These are phyloP conservation scores for Alisma plantagoaquatica DNA, from an alignment of 106 monocot species.

Conservation along the genomic window DNA sequence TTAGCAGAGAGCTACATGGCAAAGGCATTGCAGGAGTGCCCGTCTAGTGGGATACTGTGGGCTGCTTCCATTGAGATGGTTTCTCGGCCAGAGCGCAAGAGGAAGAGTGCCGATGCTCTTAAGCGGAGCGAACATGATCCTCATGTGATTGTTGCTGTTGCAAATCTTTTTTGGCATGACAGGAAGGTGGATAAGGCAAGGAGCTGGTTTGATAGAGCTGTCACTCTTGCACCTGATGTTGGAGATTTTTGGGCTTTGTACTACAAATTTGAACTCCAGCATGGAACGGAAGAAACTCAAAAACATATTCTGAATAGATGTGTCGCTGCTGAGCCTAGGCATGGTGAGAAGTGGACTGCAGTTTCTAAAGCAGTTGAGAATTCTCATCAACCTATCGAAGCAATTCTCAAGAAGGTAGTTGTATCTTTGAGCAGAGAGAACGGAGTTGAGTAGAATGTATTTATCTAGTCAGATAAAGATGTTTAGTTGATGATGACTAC, in stretches of 20 bases:
- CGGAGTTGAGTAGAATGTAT: conserved; percentile 2
- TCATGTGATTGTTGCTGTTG: conserved; percentile 84
- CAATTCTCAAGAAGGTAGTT: conserved; percentile 81
- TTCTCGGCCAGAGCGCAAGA: conserved; percentile 71
- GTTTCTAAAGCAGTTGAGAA: conserved; percentile 91
- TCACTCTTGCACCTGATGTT: conserved; percentile 81
- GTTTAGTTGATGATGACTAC: no score
- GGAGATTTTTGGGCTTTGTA: conserved; percentile 95
- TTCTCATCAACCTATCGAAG: conserved; percentile 69
- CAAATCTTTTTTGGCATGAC: conserved; percentile 88
- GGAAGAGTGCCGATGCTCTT: conserved; percentile 78
- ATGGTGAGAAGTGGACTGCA: conserved; percentile 88
- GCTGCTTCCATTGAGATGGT: conserved; percentile 90
- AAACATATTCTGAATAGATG: conserved; percentile 81
- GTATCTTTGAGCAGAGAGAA: conserved; percentile 74
- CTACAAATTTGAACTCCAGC: conserved; percentile 95
- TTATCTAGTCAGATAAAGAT: conserved; percentile 1
- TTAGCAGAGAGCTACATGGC: conserved; percentile 86
- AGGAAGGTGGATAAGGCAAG: conserved; percentile 96
- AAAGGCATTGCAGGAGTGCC: conserved; percentile 93
- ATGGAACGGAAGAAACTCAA: conserved; percentile 80
- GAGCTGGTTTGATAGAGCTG: conserved; percentile 83
- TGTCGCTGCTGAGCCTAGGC: conserved; percentile 77
- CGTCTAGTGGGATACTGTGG: conserved; percentile 88
- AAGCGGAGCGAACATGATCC: conserved; percentile 80